Evolutionary conservation across 768 basidiomycete species (phyloP), one percentile per base, ranked within the genome.

Genomic region (Vararia minispora): DNA sequence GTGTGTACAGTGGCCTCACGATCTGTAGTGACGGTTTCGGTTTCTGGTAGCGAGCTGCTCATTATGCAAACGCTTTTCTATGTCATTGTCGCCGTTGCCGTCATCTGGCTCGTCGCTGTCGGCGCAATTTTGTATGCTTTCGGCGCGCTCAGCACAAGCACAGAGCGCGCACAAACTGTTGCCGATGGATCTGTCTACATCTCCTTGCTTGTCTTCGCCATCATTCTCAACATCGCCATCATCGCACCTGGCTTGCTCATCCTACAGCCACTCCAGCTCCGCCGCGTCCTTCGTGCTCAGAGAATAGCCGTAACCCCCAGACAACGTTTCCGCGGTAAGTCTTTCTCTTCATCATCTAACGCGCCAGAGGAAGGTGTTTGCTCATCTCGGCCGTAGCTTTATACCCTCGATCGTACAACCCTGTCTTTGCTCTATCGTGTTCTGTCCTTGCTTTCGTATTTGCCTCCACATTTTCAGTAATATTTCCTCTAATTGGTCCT

Each of bases 401-500:
- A 44, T 85, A 81, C 50, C 84, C 86, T 23, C 63, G 69, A 48
- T 68, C 72, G 20, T 84, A 83, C 50, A 72, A 83, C 41, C 77
- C 80, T 10, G 65, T 79, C 3, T 78, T 74, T 55, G 74, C 78
- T 16, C 70, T 73, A 24, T 72, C 72, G 33, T 72, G 76, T 28
- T 79, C 76, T 53, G 60, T 79, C 35, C 63, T 87, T 32, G 79
- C 72, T 26, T 63, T 86, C 43, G 63, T 81, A 23, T 79, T 85
- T 57, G 78, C 80, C 29, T 77, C 79, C 17, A 73, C 72, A 6
- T 84, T 88, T 60, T 62, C 75, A 20, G 58, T 86, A 32, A 72
- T 87, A 39, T 87, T 87, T 55, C 85, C 86, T 2, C 59, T 87
- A 37, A 72, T 88, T 40, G 76, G 71, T 1, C 79, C 84, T 33